Percentiles rank a stretch among this genome's conserved stretches.
Conservation (phyloP, 805 yeast genomes). For the Candida loeiensis region DNA sequence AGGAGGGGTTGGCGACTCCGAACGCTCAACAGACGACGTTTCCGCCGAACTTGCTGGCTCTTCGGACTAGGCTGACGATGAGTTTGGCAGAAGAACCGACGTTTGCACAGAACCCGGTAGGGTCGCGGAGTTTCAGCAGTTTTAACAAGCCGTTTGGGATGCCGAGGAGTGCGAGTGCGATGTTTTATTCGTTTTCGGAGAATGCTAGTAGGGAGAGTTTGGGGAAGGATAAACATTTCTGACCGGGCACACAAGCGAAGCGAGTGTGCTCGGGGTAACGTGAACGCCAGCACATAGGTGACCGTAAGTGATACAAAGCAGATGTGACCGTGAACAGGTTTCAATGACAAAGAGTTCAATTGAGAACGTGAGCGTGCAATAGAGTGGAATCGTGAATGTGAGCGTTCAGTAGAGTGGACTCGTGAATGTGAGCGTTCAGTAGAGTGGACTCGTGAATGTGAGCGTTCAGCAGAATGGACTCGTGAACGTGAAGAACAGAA, state of each 20-base stretch:
- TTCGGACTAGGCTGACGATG: conserved; percentile 37
- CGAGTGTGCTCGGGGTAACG: conserved; percentile 1
- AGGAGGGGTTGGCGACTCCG: conserved; percentile 30
- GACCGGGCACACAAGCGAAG: neutral
- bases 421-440: too few relatives aligned
- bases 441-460: too few relatives aligned
- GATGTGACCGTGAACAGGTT: too few relatives aligned
- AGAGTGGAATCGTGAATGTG: too few relatives aligned
- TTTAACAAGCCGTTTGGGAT: conserved; percentile 37
- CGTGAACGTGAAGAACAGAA: too few relatives aligned
- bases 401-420: too few relatives aligned
- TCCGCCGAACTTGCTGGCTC: conserved; percentile 17
- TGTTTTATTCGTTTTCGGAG: conserved; percentile 10
- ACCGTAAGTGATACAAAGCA: too few relatives aligned
- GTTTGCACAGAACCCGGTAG: conserved; percentile 8
- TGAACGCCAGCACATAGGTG: too few relatives aligned
- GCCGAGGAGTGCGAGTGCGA: conserved; percentile 20
- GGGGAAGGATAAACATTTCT: conserved; percentile 13
- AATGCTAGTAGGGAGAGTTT: conserved; percentile 26
- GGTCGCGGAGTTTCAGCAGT: conserved; percentile 16
- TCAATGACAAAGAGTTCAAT: too few relatives aligned
- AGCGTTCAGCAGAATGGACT: too few relatives aligned
- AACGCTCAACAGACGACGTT: conserved; percentile 4
- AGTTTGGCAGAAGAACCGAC: conserved; percentile 22
- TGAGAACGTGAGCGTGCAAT: too few relatives aligned